These are phyloP conservation scores for Yarrowia sp. DNA, from an alignment of 805 yeast species.

Conservation along the genomic window DNA sequence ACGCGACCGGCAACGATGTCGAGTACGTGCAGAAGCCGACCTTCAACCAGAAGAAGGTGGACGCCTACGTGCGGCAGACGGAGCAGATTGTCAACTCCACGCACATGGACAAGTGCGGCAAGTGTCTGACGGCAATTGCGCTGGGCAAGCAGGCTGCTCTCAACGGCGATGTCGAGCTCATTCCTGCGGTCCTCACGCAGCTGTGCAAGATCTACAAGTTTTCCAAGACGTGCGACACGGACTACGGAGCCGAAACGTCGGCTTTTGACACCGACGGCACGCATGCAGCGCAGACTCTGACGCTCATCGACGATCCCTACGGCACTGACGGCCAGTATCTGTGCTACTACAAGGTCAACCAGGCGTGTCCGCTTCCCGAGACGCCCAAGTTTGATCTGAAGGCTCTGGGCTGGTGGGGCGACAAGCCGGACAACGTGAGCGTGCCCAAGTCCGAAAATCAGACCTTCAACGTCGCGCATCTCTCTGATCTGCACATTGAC, in stretches of 20 bases:
- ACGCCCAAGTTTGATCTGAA: constrained; percentile 50
- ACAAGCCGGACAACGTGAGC: constrained; percentile 39
- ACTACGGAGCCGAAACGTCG: not conserved
- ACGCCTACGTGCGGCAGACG: constrained; percentile 2
- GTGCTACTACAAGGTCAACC: constrained; percentile 52
- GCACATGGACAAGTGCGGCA: constrained; percentile 3
- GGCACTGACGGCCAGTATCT: constrained; percentile 59
- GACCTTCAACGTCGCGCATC: constrained; percentile 59
- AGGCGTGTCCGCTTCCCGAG: constrained; percentile 47
- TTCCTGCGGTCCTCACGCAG: not conserved
- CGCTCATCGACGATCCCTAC: constrained; percentile 49
- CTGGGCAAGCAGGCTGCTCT: constrained; percentile 4
- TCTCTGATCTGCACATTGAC: constrained; percentile 65
- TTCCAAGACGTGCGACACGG: not conserved
- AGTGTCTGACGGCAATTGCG: constrained; percentile 11
- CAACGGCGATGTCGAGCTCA: not conserved
- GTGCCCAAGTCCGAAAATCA: constrained; percentile 34
- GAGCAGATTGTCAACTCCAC: constrained; percentile 20
- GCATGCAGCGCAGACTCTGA: constrained; percentile 51
- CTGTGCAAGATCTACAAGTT: constrained; percentile 12
- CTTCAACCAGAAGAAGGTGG: constrained; percentile 2
- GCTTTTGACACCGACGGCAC: not conserved
- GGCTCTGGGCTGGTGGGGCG: constrained; percentile 44
- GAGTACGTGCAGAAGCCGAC: not conserved
- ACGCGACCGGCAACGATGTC: constrained; percentile 5